Conservation (phyloP, 164 flowering plant species). For the Kalanchoe fedtschenkoi region DNA sequence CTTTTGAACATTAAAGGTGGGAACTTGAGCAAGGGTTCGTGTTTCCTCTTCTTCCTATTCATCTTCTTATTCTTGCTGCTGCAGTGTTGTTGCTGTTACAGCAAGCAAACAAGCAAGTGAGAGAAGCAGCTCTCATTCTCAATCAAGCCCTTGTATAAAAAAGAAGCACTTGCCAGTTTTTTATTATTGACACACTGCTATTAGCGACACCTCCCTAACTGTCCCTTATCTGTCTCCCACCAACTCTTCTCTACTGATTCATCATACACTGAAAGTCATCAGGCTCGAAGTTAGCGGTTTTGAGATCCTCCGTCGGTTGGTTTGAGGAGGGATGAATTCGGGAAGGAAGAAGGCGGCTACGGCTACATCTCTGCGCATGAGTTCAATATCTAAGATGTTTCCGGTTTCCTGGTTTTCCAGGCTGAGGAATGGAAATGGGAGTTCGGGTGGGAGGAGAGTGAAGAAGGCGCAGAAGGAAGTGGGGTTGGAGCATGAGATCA, state of each 20-base stretch:
- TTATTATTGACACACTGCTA: slow-evolving; percentile 21
- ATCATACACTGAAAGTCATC: slow-evolving; percentile 1
- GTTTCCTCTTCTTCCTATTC: not conserved
- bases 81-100: not conserved
- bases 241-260: not conserved
- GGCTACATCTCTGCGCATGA: slow-evolving; percentile 15
- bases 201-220: slow-evolving; percentile 25
- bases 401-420: slow-evolving; percentile 59
- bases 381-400: slow-evolving; percentile 35
- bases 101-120: slow-evolving; percentile 7
- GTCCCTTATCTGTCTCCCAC: slow-evolving; percentile 12
- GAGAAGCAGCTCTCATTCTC: slow-evolving; percentile 13
- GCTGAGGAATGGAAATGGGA: slow-evolving; percentile 49
- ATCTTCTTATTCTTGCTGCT: not conserved
- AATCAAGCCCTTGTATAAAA: not conserved
- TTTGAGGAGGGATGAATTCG: slow-evolving; percentile 39
- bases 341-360: slow-evolving; percentile 33
- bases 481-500: slow-evolving; percentile 9
- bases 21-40: not conserved
- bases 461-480: slow-evolving; percentile 8
- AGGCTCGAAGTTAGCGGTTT: not conserved
- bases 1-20: slow-evolving; percentile 24
- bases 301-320: not conserved
- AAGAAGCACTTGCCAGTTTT: not conserved
- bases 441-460: no score